Evolutionary conservation across 2,329 filamentous ascomycete genomes (phyloP), one percentile per base, ranked within the genome.

Genomic region (Camillea tinctor): DNA sequence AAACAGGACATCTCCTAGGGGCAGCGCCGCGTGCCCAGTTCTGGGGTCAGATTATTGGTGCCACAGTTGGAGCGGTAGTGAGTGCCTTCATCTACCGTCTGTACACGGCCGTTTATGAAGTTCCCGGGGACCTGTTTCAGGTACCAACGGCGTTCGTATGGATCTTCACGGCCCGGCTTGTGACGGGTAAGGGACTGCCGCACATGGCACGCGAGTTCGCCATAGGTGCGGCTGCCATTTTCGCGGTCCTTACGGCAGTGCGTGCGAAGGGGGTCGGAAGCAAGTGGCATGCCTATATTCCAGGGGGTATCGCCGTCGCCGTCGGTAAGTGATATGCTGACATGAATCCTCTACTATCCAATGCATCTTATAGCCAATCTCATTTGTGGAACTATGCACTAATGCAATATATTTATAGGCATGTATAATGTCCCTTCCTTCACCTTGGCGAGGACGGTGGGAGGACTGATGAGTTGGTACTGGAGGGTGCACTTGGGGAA

Each of bases 371-470:
- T 9, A 3, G 26, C 13, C 26, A 30, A 11, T 4, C 24, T 30
- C 2, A 30, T 30, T 30, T 7, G 26, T 30, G 13, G 26, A 30
- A 9, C 13, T 9, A 4, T 30, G 26, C 26, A 30, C 26, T 30
- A 30, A 44, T 44, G 36, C 13, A 44, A 2, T 17, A 44, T 49
- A 15, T 17, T 11, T 51, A 19, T 67, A 89, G 90, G 95, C 54
- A 99, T 99, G 87, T 99, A 98, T 77, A 99, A 98, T 69, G 92
- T 94, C 0, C 95, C 95, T 0, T 96, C 92, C 0, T 99, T 99
- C 72, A 99, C 95, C 0, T 80, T 99, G 44, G 93, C 95, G 0
- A 82, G 95, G 63, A 91, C 92, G 0, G 86, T 92, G 9, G 95
- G 95, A 2, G 95, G 95, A 0, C 53, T 86, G 7, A 67, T 84